Evolutionary conservation across 192 early-diverging fungal species (phyloP), one percentile per base, ranked within the genome.

Genomic region (Spinellus fusiger): DNA sequence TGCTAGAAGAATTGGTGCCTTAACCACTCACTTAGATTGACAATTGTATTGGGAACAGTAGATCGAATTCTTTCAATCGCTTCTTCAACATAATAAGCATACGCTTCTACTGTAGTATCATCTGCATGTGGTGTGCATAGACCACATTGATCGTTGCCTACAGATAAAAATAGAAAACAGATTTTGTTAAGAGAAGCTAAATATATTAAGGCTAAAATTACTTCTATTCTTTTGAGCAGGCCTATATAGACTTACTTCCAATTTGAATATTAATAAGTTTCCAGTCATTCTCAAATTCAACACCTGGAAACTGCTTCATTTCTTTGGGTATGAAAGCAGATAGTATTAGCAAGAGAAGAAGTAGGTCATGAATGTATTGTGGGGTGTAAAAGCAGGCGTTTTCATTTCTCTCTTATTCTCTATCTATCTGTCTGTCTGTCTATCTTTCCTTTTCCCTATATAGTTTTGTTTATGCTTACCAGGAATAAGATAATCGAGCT

Each of bases 401-500:
- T 55, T 37, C 29, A 16, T 32, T 54, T 5, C 22, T 20, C 22
- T 49, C 8, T 51, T 51, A 26, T 51, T 26, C 15, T 10, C 4
- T 23, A 22, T 5, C 2, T 23, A 37, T 5, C 54, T 34, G 35
- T 34, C 28, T 35, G n/a, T 34, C 8, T 55, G n/a, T 3, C 20
- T 22, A 12, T 13, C 9, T 27, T 28, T 44, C 27, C 16, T 38
- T 18, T 61, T n/a, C 0, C 5, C 34, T 50, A 12, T 2, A 61
- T 31, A 22, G 25, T 23, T 28, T 20, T 13, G 31, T 35, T 18
- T 22, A 12, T 20, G 28, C 49, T 54, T 67, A 67, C 59, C 29
- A 26, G 46, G 18, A 46, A 54, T 51, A 5, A 84, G 59, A 64
- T 79, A 78, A 18, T 61, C 47, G 2, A 84, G 56, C 59, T 84